Evolutionary conservation across 2,329 filamentous ascomycete genomes (phyloP).

Genomic region (Cladosporium sp.): DNA sequence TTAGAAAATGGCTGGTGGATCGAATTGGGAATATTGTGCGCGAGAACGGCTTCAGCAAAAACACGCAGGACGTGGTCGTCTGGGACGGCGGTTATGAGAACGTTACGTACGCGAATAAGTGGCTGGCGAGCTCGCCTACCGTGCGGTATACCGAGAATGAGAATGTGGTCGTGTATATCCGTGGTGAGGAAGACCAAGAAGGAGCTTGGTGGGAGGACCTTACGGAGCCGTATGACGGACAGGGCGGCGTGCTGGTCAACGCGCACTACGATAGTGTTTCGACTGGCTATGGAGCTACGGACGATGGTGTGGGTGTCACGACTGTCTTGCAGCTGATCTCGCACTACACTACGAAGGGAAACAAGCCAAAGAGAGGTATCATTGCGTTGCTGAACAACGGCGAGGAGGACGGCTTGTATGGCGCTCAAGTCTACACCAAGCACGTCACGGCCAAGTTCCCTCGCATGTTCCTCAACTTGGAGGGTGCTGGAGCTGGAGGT

Average conservation of each 20-base stretch:
- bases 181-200: slow-evolving; percentile 69
- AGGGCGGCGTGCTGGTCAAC: slow-evolving; percentile 81
- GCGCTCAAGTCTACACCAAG: slow-evolving; percentile 77
- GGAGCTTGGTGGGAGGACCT: slow-evolving; percentile 67
- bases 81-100: slow-evolving; percentile 45
- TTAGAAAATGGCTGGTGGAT: slow-evolving; percentile 69
- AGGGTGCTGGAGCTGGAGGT: slow-evolving; percentile 89
- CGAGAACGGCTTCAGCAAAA: slow-evolving; percentile 43
- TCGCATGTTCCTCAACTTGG: slow-evolving; percentile 88
- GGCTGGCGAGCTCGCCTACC: slow-evolving; percentile 21
- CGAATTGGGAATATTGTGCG: slow-evolving; percentile 68
- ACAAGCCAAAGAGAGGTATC: slow-evolving; percentile 73
- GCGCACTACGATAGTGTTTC: slow-evolving; percentile 94
- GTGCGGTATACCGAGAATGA: slow-evolving; percentile 82
- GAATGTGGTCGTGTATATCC: slow-evolving; percentile 89
- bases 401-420: slow-evolving; percentile 89
- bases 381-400: slow-evolving; percentile 89
- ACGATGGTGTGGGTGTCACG: slow-evolving; percentile 89
- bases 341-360: slow-evolving; percentile 68
- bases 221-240: slow-evolving; percentile 35
- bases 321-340: slow-evolving; percentile 78
- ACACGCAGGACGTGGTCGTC: slow-evolving; percentile 4
- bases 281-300: slow-evolving; percentile 87
- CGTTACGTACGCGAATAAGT: slow-evolving; percentile 53
- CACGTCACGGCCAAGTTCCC: slow-evolving; percentile 76